Conservation (phyloP, 2,329 filamentous ascomycete genomes). For the Mariannaea sp. region DNA sequence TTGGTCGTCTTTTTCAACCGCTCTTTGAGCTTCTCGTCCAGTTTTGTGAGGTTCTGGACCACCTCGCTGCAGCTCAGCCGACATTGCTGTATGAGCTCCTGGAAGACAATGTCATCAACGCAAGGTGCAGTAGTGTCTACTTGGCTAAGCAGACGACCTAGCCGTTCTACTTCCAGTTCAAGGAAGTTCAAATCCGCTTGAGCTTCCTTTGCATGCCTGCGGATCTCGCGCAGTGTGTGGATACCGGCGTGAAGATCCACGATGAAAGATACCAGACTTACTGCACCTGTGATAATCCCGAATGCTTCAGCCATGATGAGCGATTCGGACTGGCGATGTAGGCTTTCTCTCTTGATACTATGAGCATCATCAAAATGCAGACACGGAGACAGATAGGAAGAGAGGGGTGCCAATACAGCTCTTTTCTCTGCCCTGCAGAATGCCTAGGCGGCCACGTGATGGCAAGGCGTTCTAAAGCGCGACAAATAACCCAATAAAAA, state of each 20-base stretch:
- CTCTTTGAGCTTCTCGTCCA: not conserved
- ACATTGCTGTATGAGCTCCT: not conserved
- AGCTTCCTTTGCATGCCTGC: not conserved
- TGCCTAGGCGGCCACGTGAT: too few relatives aligned
- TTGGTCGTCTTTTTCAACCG: not conserved
- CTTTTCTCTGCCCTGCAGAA: too few relatives aligned
- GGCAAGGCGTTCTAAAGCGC: too few relatives aligned
- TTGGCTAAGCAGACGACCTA: not conserved
- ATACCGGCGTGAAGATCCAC: not conserved
- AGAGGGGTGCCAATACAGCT: too few relatives aligned
- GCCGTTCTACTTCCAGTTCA: not conserved
- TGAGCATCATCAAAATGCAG: too few relatives aligned
- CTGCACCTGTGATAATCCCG: not conserved
- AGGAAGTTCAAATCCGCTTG: not conserved
- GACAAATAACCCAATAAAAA: too few relatives aligned
- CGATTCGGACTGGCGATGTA: too few relatives aligned
- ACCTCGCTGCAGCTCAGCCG: not conserved
- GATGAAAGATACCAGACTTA: not conserved
- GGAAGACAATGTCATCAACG: not conserved
- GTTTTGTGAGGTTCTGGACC: not conserved
- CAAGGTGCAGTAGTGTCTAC: not conserved
- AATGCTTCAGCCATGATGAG: conserved; percentile 42
- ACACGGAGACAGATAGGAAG: too few relatives aligned
- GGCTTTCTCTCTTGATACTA: too few relatives aligned
- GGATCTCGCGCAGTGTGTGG: not conserved